Evolutionary conservation across 2,329 filamentous ascomycete genomes (phyloP), one percentile per base, ranked within the genome.

Genomic region (Pleurostoma richardsiae): DNA sequence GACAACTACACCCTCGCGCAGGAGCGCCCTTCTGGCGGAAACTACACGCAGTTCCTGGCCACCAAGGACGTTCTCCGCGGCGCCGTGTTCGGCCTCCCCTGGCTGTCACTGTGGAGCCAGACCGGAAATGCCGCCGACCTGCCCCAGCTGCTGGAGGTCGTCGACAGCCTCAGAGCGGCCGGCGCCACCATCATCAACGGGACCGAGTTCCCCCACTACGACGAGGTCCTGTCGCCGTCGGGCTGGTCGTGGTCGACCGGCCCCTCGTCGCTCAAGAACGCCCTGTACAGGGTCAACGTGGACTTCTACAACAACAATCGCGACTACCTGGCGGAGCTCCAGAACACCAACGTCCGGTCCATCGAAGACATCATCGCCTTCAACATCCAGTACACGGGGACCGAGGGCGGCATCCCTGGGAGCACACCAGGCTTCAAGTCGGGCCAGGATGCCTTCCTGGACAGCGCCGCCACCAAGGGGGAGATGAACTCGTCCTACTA

Each of bases 161-260:
- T 83, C 7, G 54, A 62, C 0, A 51, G 75, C 30, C 72, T 83
- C 39, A 52, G 72, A 55, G 56, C 58, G 1, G 74, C 76, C 3
- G 80, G 81, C 3, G 80, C 77, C 0, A 79, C 68, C 1, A 68
- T 85, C 27, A 66, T 83, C 51, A 81, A 83, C 54, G 71, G 71
- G n/a, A 82, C 79, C 3, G 80, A 84, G 54, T 59, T 84, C 0
- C 74, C 75, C 10, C 68, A 73, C 53, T 71, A 72, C 54, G 55
- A 74, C 47, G 69, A 64, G 2, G 77, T 80, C 27, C 70, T 83
- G 5, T 72, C 70, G 4, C 80, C 77, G 1, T 59, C 71, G 39
- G 78, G 78, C 39, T 84, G 78, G 79, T 66, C 83, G 56, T 84
- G 80, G 62, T 76, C 80, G 54, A 81, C 77, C 52, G 79, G 79